Percentiles rank a stretch among this genome's conserved stretches.
These are phyloP conservation scores for Cytospora schulzeri DNA, from an alignment of 2,329 filamentous ascomycete genomes.

Conservation along the genomic window DNA sequence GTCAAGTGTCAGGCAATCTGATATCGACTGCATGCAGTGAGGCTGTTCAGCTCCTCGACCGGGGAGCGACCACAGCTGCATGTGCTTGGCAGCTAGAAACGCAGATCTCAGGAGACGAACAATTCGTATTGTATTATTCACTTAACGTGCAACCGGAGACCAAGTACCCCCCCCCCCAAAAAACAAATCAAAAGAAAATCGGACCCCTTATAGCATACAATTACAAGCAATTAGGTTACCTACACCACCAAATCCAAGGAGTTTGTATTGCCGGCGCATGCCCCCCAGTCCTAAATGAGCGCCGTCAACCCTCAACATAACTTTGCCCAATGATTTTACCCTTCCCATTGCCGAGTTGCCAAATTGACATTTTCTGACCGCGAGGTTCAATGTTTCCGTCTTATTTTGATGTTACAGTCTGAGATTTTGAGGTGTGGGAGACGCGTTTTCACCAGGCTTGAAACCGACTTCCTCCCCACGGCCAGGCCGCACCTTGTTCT, in stretches of 20 bases:
- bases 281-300: constrained; percentile 2
- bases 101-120: neutral
- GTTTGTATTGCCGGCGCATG: constrained; percentile 2
- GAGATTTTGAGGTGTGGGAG: neutral
- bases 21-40: too few species aligned
- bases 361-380: constrained; percentile 15
- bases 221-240: neutral
- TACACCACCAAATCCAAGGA: constrained; percentile 16
- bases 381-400: constrained; percentile 13
- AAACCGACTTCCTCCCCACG: neutral
- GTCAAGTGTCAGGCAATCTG: too few species aligned
- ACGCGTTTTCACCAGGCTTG: constrained; percentile 7
- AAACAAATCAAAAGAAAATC: constrained; percentile 2
- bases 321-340: neutral
- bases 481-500: neutral
- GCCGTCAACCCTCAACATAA: constrained; percentile 2
- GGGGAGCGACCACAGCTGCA: neutral
- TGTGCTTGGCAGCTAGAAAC: neutral
- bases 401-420: constrained; percentile 4
- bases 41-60: neutral
- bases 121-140: neutral
- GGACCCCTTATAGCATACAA: neutral
- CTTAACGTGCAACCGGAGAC: neutral
- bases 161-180: too few species aligned
- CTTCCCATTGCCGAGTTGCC: constrained; percentile 6